These are phyloP conservation scores for Yarrowia divulgata DNA, from an alignment of 805 yeast species.

Conservation along the genomic window DNA sequence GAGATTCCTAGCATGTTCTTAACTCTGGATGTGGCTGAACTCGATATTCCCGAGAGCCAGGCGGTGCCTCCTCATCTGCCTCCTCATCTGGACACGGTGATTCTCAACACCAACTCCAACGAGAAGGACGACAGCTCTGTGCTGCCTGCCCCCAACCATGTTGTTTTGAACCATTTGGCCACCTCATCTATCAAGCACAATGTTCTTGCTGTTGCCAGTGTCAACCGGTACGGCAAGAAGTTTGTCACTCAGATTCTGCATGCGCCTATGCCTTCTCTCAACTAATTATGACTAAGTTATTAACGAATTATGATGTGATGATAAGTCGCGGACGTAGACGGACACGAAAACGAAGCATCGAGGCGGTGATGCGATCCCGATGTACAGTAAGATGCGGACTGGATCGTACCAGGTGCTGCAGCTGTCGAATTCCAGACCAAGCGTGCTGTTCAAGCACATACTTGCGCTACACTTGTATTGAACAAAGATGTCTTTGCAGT, in stretches of 20 bases:
- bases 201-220: constrained; percentile 90
- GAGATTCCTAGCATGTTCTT: constrained; percentile 48
- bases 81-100: constrained; percentile 87
- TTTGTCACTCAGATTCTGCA: constrained; percentile 86
- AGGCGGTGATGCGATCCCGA: too few species aligned
- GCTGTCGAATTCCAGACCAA: too few species aligned
- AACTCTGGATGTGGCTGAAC: constrained; percentile 44
- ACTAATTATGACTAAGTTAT: constrained; percentile 31
- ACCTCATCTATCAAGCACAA: constrained; percentile 93
- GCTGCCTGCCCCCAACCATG: constrained; percentile 92
- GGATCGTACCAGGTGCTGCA: background rate
- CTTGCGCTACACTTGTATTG: too few species aligned
- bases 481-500: too few species aligned
- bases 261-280: constrained; percentile 60
- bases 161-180: constrained; percentile 91
- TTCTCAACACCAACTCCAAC: constrained; percentile 66
- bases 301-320: constrained; percentile 20
- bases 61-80: constrained; percentile 89
- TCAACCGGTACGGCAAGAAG: constrained; percentile 76
- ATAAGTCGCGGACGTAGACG: background rate
- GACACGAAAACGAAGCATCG: too few species aligned
- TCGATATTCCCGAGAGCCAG: constrained; percentile 46
- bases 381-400: too few species aligned
- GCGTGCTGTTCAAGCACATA: too few species aligned
- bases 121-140: constrained; percentile 87